These are phyloP conservation scores for Aspergillus sparsus DNA, from an alignment of 495 filamentous ascomycete genomes.

Conservation along the genomic window DNA sequence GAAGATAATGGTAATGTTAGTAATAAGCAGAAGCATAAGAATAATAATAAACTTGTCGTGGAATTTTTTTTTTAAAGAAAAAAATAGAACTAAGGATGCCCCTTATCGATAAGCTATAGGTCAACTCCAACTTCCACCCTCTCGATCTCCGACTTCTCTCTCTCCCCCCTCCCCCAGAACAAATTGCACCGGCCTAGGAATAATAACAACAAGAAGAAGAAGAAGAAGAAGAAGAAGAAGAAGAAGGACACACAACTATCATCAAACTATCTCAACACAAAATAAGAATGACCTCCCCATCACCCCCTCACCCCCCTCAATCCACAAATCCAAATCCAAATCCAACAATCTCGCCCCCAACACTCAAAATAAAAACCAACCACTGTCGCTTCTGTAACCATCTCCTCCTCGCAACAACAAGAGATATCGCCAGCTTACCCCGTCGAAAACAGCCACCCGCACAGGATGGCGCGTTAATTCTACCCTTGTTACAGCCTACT, in stretches of 20 bases:
- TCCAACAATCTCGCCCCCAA: conserved; percentile 5
- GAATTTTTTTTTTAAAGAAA: no score
- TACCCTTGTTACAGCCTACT: conserved; percentile 24
- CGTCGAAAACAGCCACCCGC: conserved; percentile 38
- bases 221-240: no score
- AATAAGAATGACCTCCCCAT: conserved; percentile 5
- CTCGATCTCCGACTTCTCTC: neutral
- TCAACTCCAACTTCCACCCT: neutral
- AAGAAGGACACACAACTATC: neutral
- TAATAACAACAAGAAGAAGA: neutral
- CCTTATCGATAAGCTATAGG: neutral
- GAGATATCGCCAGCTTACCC: conserved; percentile 54
- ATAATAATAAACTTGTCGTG: no score
- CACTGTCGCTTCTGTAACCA: conserved; percentile 73
- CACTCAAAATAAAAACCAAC: conserved; percentile 56
- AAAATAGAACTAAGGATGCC: neutral
- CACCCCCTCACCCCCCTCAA: neutral
- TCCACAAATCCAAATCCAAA: conserved; percentile 4
- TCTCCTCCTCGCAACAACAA: conserved; percentile 67
- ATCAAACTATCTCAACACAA: neutral
- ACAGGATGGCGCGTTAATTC: conserved; percentile 33
- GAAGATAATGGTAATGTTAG: no score
- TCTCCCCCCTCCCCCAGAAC: neutral
- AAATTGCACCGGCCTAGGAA: neutral
- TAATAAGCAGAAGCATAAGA: no score